Conservation (phyloP, 139 green algal species). For the Tetraselmis chui region DNA sequence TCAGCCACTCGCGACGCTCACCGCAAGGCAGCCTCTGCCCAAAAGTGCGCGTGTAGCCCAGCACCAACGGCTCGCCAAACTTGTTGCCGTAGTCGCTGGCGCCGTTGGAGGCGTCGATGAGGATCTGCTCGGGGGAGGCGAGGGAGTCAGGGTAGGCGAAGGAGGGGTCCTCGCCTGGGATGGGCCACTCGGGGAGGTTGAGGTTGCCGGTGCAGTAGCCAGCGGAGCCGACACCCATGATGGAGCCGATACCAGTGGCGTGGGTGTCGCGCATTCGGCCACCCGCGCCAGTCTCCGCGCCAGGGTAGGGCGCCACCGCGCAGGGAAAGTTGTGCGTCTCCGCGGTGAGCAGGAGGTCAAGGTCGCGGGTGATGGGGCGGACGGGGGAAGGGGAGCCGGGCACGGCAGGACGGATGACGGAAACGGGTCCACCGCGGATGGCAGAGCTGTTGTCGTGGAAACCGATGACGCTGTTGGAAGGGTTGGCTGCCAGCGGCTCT, state of each 20-base stretch:
- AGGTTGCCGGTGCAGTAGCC: conserved; percentile 98
- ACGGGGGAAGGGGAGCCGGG: conserved; percentile 67
- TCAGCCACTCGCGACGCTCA: conserved; percentile 94
- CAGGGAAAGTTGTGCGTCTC: conserved; percentile 99
- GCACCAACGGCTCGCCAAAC: conserved; percentile 96
- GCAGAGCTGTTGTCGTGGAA: conserved; percentile 99
- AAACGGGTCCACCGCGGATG: conserved; percentile 66
- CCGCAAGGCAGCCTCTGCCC: conserved; percentile 79
- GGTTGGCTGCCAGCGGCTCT: conserved; percentile 63
- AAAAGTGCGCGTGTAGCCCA: conserved; percentile 91
- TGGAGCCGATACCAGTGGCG: conserved; percentile 91
- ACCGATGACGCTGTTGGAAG: conserved; percentile 91
- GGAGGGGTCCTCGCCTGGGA: conserved; percentile 17
- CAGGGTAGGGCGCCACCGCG: conserved; percentile 87
- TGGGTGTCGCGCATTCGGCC: conserved; percentile 97
- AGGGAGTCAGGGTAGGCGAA: conserved; percentile 68
- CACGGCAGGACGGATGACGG: conserved; percentile 52
- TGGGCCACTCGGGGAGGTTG: conserved; percentile 31
- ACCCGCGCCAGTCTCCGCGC: conserved; percentile 92
- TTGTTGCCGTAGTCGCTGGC: conserved; percentile 99
- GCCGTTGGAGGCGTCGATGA: conserved; percentile 97
- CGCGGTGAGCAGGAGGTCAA: conserved; percentile 95
- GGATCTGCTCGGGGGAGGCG: conserved; percentile 82
- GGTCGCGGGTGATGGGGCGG: conserved; percentile 50
- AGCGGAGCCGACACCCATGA: conserved; percentile 81